phyloP scores from a whole-genome alignment of 805 yeast genomes.

The Metschnikowia santaceciliae region DNA sequence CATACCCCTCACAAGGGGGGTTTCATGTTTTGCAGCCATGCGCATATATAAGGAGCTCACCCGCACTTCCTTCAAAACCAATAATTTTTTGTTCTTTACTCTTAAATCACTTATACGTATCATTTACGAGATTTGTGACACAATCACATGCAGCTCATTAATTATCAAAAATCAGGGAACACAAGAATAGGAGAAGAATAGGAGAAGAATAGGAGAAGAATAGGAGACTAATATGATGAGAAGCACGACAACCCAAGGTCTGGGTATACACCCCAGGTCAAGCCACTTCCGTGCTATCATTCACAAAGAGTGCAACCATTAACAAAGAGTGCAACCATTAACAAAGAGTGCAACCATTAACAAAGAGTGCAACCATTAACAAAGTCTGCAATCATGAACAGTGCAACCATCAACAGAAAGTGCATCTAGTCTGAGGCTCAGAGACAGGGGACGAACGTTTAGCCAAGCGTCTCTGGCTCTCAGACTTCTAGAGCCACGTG shows the following conservation, averaged over 20 bases:
- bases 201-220: too few relatives aligned
- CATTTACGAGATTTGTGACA: too few relatives aligned
- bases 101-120: too few relatives aligned
- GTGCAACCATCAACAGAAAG: neutral
- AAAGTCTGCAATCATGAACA: neutral
- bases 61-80: too few relatives aligned
- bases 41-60: too few relatives aligned
- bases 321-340: neutral
- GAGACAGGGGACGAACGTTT: conserved; percentile 15
- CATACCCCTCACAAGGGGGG: too few relatives aligned
- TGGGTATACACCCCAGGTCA: conserved; percentile 20
- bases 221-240: too few relatives aligned
- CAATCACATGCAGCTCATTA: too few relatives aligned
- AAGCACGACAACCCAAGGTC: conserved; percentile 32
- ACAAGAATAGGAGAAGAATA: too few relatives aligned
- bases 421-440: conserved; percentile 16
- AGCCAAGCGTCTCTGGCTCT: conserved; percentile 1
- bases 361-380: neutral
- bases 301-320: neutral
- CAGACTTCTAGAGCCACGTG: conserved; percentile 21
- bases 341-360: neutral
- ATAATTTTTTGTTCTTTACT: too few relatives aligned
- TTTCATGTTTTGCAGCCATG: too few relatives aligned
- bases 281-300: neutral
- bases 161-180: too few relatives aligned